Conservation (phyloP, 23 red algal species). For the Chondrus crispus region DNA sequence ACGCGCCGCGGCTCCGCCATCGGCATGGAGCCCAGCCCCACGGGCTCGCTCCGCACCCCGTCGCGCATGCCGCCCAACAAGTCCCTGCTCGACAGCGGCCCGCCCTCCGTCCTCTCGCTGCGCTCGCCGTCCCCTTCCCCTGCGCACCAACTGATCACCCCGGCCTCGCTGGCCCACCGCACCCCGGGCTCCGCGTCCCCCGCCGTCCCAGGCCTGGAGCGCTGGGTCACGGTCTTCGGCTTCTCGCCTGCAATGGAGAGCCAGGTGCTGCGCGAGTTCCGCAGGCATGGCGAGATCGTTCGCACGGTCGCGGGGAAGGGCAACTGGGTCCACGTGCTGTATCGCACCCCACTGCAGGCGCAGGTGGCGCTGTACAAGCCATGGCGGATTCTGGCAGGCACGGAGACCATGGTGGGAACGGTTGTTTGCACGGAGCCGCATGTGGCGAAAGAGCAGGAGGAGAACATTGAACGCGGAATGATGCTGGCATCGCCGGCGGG, state of each 20-base stretch:
- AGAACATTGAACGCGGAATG: conserved; percentile 47
- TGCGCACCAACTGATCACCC: background rate
- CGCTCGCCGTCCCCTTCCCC: conserved; percentile 42
- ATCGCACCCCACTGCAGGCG: conserved; percentile 68
- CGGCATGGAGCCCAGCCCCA: background rate
- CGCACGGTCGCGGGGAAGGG: conserved; percentile 57
- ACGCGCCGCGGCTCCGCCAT: conserved; percentile 1
- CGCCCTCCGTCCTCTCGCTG: conserved; percentile 29
- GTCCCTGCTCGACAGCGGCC: conserved; percentile 52
- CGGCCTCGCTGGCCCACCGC: background rate
- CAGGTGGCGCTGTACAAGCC: conserved; percentile 54
- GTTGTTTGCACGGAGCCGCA: conserved; percentile 75
- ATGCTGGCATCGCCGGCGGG: conserved; percentile 36
- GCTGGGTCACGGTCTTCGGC: conserved; percentile 93
- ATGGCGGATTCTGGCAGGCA: conserved; percentile 56
- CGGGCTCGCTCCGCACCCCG: conserved; percentile 12
- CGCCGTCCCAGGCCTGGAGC: background rate
- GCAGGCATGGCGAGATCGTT: conserved; percentile 76
- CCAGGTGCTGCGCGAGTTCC: conserved; percentile 73
- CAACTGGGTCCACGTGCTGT: conserved; percentile 92
- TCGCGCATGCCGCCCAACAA: conserved; percentile 45
- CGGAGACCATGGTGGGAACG: conserved; percentile 72
- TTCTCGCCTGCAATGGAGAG: conserved; percentile 68
- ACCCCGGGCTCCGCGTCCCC: background rate
- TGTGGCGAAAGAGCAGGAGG: conserved; percentile 32